Base-by-base conservation (phyloP, 805 yeast species). In the Suhomyces sp. region DNA sequence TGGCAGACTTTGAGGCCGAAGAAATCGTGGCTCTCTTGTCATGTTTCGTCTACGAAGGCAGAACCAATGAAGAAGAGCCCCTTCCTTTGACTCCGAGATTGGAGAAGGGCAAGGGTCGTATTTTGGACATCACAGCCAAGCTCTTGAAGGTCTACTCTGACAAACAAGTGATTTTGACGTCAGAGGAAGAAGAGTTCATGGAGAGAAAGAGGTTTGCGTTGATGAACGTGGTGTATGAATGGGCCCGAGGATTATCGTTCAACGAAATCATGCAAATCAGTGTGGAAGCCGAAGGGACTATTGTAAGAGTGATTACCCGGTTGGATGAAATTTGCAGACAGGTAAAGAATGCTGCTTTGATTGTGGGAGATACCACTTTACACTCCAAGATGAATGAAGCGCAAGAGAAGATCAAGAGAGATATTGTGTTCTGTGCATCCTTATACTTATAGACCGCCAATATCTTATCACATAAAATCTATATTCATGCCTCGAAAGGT, bases 341-440 rank as follows among this genome's bases (percentile, higher is more conserved):
- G 67, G 97, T 93, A 22, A 90, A 88, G 72, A 87, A 89, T 50
- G 97, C 98, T 3, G 91, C 98, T 1, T 78, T 93, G 60, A 90
- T 94, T 61, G 89, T 94, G 64, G 99, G 99, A 51, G 97, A 94
- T 69, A 85, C 96, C 6, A 81, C 82, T n/a, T 78, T 94, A 57
- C 96, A 91, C 69, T 77, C 89, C 46, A 93, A 93, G 70, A 90
- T 94, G 94, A 78, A 84, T 19, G 87, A 83, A 51, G 97, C 97
- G 0, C 98, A 93, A 71, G 98, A 94, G 66, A 83, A 84, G 68
- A 94, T 94, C 66, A 93, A 93, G 72, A 84, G 99, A 62, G 99
- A 94, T 68, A 94, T 94, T 60, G 98, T 94, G 0, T 94, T 94
- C 71, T 94, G 98, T 67, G 97, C 98, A 4, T 88, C 97, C 53